phyloP scores from a whole-genome alignment of 2,329 filamentous ascomycete species.

The Cladophialophora exuberans region DNA sequence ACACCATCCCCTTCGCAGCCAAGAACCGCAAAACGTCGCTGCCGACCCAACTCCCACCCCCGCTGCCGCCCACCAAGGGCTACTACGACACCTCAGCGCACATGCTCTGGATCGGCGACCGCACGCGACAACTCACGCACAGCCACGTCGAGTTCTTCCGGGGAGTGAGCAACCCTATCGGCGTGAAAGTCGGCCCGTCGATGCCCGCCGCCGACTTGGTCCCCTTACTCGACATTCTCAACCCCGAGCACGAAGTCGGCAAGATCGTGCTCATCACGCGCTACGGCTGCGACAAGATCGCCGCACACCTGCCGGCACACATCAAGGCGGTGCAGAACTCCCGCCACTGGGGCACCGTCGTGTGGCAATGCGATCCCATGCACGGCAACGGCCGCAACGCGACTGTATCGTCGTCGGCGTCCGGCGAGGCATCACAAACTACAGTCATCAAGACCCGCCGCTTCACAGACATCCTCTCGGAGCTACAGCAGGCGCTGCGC shows the following conservation, averaged over 20 bases:
- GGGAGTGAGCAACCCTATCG: conserved; percentile 92
- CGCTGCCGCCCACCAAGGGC: conserved; percentile 52
- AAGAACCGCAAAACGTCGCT: conserved; percentile 32
- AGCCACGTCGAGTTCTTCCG: conserved; percentile 98
- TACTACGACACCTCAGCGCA: conserved; percentile 96
- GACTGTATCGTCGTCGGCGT: conserved; percentile 14
- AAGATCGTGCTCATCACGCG: conserved; percentile 97
- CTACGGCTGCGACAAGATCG: conserved; percentile 81
- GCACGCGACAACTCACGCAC: conserved; percentile 88
- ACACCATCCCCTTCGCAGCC: background rate
- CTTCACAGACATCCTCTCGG: conserved; percentile 86
- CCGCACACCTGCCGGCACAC: conserved; percentile 75
- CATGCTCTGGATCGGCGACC: conserved; percentile 98
- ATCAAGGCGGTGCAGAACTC: conserved; percentile 86
- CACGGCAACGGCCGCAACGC: conserved; percentile 72
- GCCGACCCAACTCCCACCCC: conserved; percentile 33
- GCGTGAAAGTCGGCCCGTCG: conserved; percentile 91
- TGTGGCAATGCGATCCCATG: conserved; percentile 99
- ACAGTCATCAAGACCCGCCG: conserved; percentile 93
- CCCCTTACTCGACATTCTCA: conserved; percentile 78
- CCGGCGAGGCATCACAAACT: conserved; percentile 48
- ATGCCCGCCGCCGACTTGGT: conserved; percentile 78
- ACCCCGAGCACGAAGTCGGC: conserved; percentile 78
- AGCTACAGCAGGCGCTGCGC: conserved; percentile 78
- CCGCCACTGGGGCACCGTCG: conserved; percentile 65